These are phyloP conservation scores for Sporormia fimetaria DNA, from an alignment of 495 filamentous ascomycete genomes.

Conservation along the genomic window DNA sequence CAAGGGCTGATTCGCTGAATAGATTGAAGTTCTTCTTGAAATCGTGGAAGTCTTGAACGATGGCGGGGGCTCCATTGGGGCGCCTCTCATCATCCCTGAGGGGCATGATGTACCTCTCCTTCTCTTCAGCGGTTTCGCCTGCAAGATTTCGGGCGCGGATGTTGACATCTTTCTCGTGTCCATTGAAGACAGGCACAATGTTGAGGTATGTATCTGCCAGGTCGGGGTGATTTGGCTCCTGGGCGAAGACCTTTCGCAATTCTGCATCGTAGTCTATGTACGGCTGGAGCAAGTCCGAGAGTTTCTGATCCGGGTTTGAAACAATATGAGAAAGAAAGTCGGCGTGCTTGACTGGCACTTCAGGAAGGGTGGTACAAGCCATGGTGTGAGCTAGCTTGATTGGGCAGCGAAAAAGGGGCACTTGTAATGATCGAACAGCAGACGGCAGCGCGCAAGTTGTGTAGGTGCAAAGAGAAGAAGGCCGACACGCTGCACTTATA, in stretches of 20 bases:
- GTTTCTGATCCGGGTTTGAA: constrained; percentile 41
- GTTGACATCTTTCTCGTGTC: constrained; percentile 44
- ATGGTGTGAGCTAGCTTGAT: too few species aligned
- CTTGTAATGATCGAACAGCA: too few species aligned
- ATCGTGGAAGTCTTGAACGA: constrained; percentile 51
- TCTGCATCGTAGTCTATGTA: constrained; percentile 58
- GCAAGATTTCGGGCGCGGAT: constrained; percentile 52
- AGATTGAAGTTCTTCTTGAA: constrained; percentile 67
- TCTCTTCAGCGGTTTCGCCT: constrained; percentile 46
- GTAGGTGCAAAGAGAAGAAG: too few species aligned
- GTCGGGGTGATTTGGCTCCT: constrained; percentile 47
- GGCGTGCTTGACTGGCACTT: constrained; percentile 34
- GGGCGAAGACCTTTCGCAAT: constrained; percentile 60
- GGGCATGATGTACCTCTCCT: constrained; percentile 59
- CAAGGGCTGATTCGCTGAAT: constrained; percentile 57
- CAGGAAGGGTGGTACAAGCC: constrained; percentile 26
- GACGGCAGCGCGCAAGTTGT: too few species aligned
- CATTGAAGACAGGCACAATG: constrained; percentile 55
- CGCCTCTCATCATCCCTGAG: constrained; percentile 49
- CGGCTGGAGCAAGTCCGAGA: constrained; percentile 50
- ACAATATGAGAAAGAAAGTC: constrained; percentile 38
- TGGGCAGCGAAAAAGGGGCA: too few species aligned
- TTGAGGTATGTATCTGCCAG: constrained; percentile 53
- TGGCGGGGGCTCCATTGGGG: constrained; percentile 47
- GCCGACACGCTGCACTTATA: too few species aligned